Conservation (phyloP, 306 rosid genomes). For the Medicago truncatula region MtrunA17r5.0-ANR NC_053042.1:3946501-3947000, state of each 20-base stretch:
- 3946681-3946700: conserved; percentile 79
- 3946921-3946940: neutral
- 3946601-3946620: conserved; percentile 43
- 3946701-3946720: conserved; percentile 94
- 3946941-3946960: conserved; percentile 3
- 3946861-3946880: neutral
- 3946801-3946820: conserved; percentile 90
- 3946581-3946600: conserved; percentile 25
- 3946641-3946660: conserved; percentile 87
- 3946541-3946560: conserved; percentile 99
- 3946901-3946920: neutral
- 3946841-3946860: neutral
- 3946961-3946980: neutral
- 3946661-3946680: conserved; percentile 91
- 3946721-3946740: conserved; percentile 82
- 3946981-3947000: neutral
- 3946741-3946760: conserved; percentile 70
- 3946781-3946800: conserved; percentile 82
- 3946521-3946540: conserved; percentile 86
- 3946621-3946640: conserved; percentile 65
- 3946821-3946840: conserved; percentile 85
- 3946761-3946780: conserved; percentile 86
- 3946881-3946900: neutral
- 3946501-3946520: conserved; percentile 90
- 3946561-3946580: conserved; percentile 35